Base-by-base conservation (phyloP, 1,139 yeast genomes). In the Eremothecium sinecaudum region DNA sequence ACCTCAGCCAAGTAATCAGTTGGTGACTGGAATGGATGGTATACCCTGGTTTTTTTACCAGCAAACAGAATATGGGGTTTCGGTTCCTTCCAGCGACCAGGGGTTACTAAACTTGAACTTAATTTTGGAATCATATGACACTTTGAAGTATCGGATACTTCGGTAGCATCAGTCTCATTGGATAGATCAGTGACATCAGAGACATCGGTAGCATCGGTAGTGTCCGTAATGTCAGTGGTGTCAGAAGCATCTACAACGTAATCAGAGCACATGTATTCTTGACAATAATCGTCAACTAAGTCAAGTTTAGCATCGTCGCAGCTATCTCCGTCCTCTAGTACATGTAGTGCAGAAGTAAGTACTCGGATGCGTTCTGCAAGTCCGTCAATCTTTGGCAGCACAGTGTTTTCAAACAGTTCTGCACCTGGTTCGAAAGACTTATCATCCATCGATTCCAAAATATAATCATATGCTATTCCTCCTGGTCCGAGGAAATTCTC, bases 21-120 rank as follows among this genome's bases (percentile, higher is more conserved):
- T 10, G 30, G 30, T 14, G 30, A 17, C 14, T 27, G 30, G 21
- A 16, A 27, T 16, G 30, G 30, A 27, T 27, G 30, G 30, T 27
- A 27, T 10, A 27, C 20, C 21, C 30, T 27, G 4, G 30, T 27
- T 4, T n/a, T 12, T 17, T 27, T 27, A 4, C 30, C 30, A n/a
- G 30, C 19, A 27, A 27, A 27, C 11, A n/a, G 12, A 17, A 27
- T 27, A 15, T 17, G 30, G n/a, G 30, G 30, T 21, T 27, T 27
- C 4, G 30, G 30, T 14, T 14, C 17, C 14, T 27, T 27, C 30
- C 30, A 27, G 15, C 15, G 15, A n/a, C n/a, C n/a, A n/a, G n/a
- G n/a, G n/a, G n/a, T n/a, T n/a, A n/a, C n/a, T n/a, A n/a, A n/a
- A n/a, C n/a, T n/a, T n/a, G n/a, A n/a, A n/a, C n/a, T n/a, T n/a